phyloP scores from a whole-genome alignment of 1,284 basidiomycete genomes.

The Meripilus lineatus region DNA sequence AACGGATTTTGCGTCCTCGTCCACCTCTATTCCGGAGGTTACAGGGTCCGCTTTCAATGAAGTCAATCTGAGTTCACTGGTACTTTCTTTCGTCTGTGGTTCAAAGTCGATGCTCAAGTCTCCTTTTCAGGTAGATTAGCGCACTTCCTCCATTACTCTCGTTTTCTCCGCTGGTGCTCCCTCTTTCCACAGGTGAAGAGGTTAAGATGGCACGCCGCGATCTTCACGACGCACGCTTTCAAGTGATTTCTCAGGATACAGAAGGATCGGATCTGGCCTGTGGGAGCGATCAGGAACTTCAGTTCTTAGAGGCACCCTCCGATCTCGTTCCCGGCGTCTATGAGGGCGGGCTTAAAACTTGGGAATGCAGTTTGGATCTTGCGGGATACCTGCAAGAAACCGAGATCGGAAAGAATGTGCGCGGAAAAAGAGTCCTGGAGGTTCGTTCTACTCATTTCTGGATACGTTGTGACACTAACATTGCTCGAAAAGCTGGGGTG shows the following conservation, averaged over 20 bases:
- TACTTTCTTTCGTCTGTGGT: constrained; percentile 30
- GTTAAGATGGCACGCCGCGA: constrained; percentile 71
- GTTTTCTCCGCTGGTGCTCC: constrained; percentile 50
- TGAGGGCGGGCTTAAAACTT: constrained; percentile 96
- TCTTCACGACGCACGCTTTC: constrained; percentile 92
- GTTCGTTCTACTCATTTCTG: constrained; percentile 30
- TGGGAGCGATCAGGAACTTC: constrained; percentile 30
- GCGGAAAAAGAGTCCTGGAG: constrained; percentile 58
- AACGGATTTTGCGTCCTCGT: constrained; percentile 4
- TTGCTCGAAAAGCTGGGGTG: constrained; percentile 70
- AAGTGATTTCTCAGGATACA: constrained; percentile 61
- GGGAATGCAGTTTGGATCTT: constrained; percentile 94
- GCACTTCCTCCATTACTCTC: constrained; percentile 53
- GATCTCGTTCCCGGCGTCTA: constrained; percentile 92
- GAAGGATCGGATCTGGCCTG: constrained; percentile 13
- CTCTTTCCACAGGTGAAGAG: constrained; percentile 27
- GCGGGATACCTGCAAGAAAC: constrained; percentile 50
- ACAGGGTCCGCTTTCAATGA: neutral
- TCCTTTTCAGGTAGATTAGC: neutral
- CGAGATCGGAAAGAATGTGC: constrained; percentile 15
- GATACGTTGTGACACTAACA: neutral
- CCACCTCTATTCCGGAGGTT: constrained; percentile 1
- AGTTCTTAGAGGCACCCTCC: constrained; percentile 76
- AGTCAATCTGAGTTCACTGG: constrained; percentile 1
- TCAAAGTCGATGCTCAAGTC: constrained; percentile 14